These are phyloP conservation scores for Allium cepa DNA, from an alignment of 106 monocot genomes.

Conservation along the genomic window DNA sequence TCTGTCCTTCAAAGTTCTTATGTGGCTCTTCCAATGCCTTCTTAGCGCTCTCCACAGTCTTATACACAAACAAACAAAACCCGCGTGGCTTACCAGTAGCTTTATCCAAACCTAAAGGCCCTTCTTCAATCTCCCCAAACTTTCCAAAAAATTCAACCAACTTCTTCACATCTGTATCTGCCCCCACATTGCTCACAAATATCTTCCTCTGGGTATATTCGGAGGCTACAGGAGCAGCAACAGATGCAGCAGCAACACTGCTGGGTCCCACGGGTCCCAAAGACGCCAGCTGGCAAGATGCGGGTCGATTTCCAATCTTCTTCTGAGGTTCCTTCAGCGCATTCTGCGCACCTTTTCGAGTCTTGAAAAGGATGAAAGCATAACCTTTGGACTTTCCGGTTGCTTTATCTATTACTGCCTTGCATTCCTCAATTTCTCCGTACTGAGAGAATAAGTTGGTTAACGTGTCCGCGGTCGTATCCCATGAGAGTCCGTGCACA, in stretches of 20 bases:
- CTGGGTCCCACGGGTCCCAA: conserved; percentile 22
- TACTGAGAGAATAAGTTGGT: conserved; percentile 30
- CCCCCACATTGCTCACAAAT: conserved; percentile 73
- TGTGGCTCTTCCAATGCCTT: conserved; percentile 85
- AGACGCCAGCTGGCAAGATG: conserved; percentile 85
- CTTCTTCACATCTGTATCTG: conserved; percentile 56
- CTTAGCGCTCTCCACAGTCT: conserved; percentile 53
- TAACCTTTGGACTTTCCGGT: conserved; percentile 87
- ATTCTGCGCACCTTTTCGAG: conserved; percentile 33
- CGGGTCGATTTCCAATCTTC: conserved; percentile 60
- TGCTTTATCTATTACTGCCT: conserved; percentile 54
- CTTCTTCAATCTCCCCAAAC: conserved; percentile 91
- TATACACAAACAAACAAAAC: conserved; percentile 77
- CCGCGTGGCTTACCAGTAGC: conserved; percentile 67
- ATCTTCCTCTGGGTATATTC: conserved; percentile 88
- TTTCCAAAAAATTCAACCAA: conserved; percentile 59
- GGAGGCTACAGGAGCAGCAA: conserved; percentile 23
- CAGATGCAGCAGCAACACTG: neutral
- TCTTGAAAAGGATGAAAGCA: conserved; percentile 80
- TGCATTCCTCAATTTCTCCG: conserved; percentile 83
- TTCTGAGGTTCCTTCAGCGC: conserved; percentile 82
- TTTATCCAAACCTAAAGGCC: conserved; percentile 78
- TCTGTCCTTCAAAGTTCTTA: conserved; percentile 74
- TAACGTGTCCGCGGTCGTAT: conserved; percentile 50
- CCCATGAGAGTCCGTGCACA: conserved; percentile 88